Conservation (phyloP, 305 asterid species). For the Fraxinus floribunda region DNA sequence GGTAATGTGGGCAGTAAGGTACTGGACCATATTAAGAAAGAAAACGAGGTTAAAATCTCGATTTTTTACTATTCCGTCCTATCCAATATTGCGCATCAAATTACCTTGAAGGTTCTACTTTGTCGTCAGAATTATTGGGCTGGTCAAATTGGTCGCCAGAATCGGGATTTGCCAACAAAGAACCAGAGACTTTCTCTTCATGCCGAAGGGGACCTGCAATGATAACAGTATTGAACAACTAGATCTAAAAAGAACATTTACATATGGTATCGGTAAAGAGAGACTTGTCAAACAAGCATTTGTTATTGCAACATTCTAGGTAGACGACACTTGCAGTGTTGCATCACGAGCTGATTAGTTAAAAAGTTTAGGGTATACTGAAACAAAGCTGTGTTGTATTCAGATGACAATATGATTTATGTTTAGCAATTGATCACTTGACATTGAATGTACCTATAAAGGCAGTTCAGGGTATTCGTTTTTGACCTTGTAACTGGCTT, state of each 20-base stretch:
- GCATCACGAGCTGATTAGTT: conserved; percentile 2
- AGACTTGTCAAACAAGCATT: not conserved
- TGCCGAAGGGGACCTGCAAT: conserved; percentile 19
- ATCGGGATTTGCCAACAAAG: conserved; percentile 28
- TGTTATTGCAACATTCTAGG: not conserved
- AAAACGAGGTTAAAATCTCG: not conserved
- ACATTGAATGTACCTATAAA: not conserved
- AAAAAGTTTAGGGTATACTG: not conserved
- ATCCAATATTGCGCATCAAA: not conserved
- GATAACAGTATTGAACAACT: conserved; percentile 17
- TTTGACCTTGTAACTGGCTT: not conserved
- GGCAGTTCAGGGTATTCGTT: not conserved
- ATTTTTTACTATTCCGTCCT: not conserved
- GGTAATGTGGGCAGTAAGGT: not conserved
- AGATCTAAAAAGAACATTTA: not conserved
- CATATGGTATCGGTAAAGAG: not conserved
- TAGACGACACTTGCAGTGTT: not conserved
- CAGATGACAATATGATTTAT: not conserved
- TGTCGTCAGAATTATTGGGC: conserved; percentile 14
- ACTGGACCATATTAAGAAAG: not conserved
- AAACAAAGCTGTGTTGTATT: not conserved
- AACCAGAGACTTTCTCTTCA: conserved; percentile 24
- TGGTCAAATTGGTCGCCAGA: conserved; percentile 16
- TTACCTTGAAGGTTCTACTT: conserved; percentile 28
- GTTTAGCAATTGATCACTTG: not conserved